Evolutionary conservation across 2,329 filamentous ascomycete species (phyloP), one percentile per base, ranked within the genome.

Genomic region (Cryphonectria carpinicola): DNA sequence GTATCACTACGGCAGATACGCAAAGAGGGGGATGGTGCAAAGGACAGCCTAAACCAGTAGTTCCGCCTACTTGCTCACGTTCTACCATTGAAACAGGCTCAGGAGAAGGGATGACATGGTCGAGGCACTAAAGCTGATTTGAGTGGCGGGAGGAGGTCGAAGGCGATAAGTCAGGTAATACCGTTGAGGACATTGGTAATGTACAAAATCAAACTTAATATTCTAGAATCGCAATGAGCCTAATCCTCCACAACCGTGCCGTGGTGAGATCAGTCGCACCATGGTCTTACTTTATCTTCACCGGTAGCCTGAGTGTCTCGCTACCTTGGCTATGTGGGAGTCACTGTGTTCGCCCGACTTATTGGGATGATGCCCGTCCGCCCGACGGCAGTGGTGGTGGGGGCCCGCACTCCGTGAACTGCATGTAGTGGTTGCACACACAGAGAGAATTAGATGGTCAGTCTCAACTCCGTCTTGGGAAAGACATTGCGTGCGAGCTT

Each of bases 291-390:
- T 56, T 46, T 32, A n/a, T 25, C 22, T 17, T 41, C 35, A 46
- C 64, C 56, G 46, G 68, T 49, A 7, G 46, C n/a, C 46, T 49
- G 19, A 10, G 19, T 10, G 19, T 74, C 49, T 69, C 54, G 49
- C 37, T 56, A 17, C 32, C 19, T 46, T 77, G 77, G 67, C 35
- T 19, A 66, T 11, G 14, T 60, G 22, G 19, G 46, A 11, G 6
- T n/a, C 46, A 49, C 46, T 49, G 25, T 22, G 65, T 49, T 67
- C 68, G 70, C 70, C 70, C 70, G 67, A 72, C 70, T 67, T 80
- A 77, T 13, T 79, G 79, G 39, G 74, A 80, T 39, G 78, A 77
- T 7, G 76, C 78, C 60, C 46, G 17, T 76, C 78, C 75, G 80
- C 13, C 75, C 76, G 62, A 39, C 49, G 13, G 49, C 52, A 11